Evolutionary conservation across 371 early-diverging fungal species (phyloP).

Genomic region (Mucor ambiguus): DNA sequence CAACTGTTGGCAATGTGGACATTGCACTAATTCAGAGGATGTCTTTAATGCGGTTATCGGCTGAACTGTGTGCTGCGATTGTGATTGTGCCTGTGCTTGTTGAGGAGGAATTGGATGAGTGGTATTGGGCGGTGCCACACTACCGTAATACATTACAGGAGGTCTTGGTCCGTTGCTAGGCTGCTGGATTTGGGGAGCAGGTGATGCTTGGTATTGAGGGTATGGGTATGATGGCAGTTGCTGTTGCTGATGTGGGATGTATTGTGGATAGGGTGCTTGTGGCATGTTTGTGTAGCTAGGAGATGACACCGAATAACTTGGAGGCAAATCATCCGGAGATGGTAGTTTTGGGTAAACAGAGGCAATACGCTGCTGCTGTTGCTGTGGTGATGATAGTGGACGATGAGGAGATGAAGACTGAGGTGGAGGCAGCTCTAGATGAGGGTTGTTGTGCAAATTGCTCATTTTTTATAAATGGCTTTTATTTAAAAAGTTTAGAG

Average conservation of each 20-base stretch:
- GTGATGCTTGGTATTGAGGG: neutral
- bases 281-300: constrained; percentile 1
- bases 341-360: constrained; percentile 15
- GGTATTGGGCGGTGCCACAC: constrained; percentile 4
- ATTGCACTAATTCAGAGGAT: constrained; percentile 17
- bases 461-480: neutral
- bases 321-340: constrained; percentile 10
- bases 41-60: constrained; percentile 4
- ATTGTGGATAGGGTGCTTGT: constrained; percentile 2
- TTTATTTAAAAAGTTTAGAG: neutral
- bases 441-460: constrained; percentile 12
- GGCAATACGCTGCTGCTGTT: neutral
- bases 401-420: neutral
- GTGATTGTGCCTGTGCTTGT: constrained; percentile 1
- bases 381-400: neutral
- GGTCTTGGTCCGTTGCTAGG: neutral
- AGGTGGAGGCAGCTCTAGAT: constrained; percentile 10
- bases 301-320: neutral
- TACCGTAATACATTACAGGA: constrained; percentile 7
- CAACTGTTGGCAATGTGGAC: constrained; percentile 21
- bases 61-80: neutral
- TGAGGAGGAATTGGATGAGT: constrained; percentile 2
- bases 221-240: neutral
- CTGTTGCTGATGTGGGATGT: neutral
- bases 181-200: neutral